Evolutionary conservation across 2,329 filamentous ascomycete species (phyloP).

Genomic region (Aspergillus sojae): DNA sequence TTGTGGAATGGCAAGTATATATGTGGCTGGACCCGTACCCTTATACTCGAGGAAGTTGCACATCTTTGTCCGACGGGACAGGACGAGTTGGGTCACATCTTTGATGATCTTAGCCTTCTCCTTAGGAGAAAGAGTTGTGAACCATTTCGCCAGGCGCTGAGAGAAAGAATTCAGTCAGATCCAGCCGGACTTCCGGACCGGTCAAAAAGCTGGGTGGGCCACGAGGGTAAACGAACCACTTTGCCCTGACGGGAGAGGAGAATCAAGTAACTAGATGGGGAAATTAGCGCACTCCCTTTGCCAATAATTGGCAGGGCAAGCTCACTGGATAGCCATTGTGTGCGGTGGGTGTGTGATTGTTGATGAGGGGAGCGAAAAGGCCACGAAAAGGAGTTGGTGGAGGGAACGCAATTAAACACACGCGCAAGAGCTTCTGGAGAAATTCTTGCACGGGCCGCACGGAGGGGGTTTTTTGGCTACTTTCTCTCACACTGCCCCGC

Average conservation of each 20-base stretch:
- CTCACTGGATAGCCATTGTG: slow-evolving; percentile 42
- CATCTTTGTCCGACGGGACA: slow-evolving; percentile 95
- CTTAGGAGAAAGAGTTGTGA: slow-evolving; percentile 93
- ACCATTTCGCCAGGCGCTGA: slow-evolving; percentile 98
- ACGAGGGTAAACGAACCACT: slow-evolving; percentile 70
- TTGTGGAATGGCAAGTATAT: not conserved
- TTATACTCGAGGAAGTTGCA: slow-evolving; percentile 99
- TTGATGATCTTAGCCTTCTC: slow-evolving; percentile 99
- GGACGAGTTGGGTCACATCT: slow-evolving; percentile 95
- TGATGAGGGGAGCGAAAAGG: slow-evolving; percentile 15
- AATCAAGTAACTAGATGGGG: slow-evolving; percentile 80
- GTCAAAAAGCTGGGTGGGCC: slow-evolving; percentile 40
- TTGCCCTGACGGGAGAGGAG: slow-evolving; percentile 97
- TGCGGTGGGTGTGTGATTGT: slow-evolving; percentile 2
- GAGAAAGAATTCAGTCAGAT: slow-evolving; percentile 33
- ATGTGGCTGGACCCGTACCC: slow-evolving; percentile 57
- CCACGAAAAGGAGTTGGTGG: slow-evolving; percentile 18
- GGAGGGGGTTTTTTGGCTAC: slow-evolving; percentile 7
- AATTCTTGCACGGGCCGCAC: slow-evolving; percentile 24
- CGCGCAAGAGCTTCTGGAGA: slow-evolving; percentile 11
- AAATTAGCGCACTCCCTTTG: slow-evolving; percentile 22
- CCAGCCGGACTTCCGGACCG: slow-evolving; percentile 24
- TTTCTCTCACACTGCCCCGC: slow-evolving; percentile 11
- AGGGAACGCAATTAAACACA: slow-evolving; percentile 9
- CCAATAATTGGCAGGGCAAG: not conserved